Evolutionary conservation across 2,329 filamentous ascomycete genomes (phyloP).

Genomic region (Cercospora sp.): DNA sequence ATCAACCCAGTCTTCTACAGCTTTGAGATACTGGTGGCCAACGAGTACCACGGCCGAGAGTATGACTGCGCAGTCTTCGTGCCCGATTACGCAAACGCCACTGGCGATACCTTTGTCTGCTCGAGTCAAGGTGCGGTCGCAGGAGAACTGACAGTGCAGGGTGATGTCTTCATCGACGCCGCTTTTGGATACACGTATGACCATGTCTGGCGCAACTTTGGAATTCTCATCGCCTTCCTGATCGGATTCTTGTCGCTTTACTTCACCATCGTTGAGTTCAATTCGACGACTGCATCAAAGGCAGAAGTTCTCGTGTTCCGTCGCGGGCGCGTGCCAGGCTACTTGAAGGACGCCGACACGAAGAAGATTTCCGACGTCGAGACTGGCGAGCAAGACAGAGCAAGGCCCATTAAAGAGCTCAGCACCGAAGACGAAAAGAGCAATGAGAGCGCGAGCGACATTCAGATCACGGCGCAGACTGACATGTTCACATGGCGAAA

Average conservation of each 20-base stretch:
- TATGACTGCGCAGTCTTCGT: constrained; percentile 42
- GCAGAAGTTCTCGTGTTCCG: constrained; percentile 69
- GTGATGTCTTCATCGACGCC: constrained; percentile 40
- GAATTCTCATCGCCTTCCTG: constrained; percentile 65
- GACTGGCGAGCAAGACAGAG: constrained; percentile 39
- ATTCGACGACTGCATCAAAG: constrained; percentile 61
- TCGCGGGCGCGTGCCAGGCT: constrained; percentile 46
- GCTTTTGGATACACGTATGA: constrained; percentile 44
- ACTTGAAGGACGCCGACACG: constrained; percentile 46
- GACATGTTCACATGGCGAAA: neutral
- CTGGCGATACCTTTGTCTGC: constrained; percentile 41
- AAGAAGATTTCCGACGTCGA: constrained; percentile 39
- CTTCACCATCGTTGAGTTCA: constrained; percentile 63
- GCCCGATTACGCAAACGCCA: constrained; percentile 39
- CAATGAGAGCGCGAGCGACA: constrained; percentile 31
- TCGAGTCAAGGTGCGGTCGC: constrained; percentile 42
- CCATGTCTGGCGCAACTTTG: constrained; percentile 60
- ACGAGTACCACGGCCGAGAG: constrained; percentile 49
- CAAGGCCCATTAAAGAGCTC: constrained; percentile 32
- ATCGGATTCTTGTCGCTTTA: constrained; percentile 65
- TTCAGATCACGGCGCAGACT: neutral
- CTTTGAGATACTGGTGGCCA: constrained; percentile 61
- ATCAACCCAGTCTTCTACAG: constrained; percentile 64
- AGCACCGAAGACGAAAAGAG: constrained; percentile 29
- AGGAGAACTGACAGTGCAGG: constrained; percentile 42